Evolutionary conservation across 352 stramenopile genomes (phyloP).

Genomic region (Pythium brachiatum): DNA sequence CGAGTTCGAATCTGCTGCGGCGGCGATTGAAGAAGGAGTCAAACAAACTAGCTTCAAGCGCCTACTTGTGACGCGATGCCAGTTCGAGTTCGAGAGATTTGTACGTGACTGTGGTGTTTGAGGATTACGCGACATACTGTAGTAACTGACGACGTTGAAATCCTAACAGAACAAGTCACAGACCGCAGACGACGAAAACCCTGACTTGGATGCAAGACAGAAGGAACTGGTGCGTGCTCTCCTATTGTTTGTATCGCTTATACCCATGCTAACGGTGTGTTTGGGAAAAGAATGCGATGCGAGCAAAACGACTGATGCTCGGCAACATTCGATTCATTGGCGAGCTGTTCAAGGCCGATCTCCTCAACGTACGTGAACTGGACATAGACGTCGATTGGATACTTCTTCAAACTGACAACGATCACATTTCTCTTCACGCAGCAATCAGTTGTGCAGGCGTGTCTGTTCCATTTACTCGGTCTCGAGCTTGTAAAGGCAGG

Average conservation of each 20-base stretch:
- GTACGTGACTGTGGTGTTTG: conserved; percentile 20
- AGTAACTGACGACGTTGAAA: not conserved
- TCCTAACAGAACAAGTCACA: conserved; percentile 41
- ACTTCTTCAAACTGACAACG: no score
- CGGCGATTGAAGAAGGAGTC: conserved; percentile 42
- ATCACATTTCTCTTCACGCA: conserved; percentile 22
- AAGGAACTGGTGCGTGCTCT: conserved; percentile 50
- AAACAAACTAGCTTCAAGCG: conserved; percentile 68
- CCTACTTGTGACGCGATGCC: conserved; percentile 73
- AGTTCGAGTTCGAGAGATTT: conserved; percentile 81
- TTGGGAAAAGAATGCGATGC: conserved; percentile 40
- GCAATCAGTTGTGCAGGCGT: conserved; percentile 71
- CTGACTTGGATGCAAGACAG: conserved; percentile 40
- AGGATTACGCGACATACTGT: not conserved
- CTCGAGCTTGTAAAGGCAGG: conserved; percentile 58
- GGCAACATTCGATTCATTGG: conserved; percentile 89
- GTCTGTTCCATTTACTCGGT: conserved; percentile 79
- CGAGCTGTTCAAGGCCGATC: conserved; percentile 84
- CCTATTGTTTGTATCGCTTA: no score
- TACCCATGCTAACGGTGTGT: not conserved
- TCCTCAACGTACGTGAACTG: conserved; percentile 57
- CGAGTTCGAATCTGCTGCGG: conserved; percentile 44
- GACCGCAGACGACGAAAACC: conserved; percentile 31
- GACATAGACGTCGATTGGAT: not conserved
- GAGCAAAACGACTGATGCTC: conserved; percentile 74